Evolutionary conservation across 2,329 filamentous ascomycete genomes (phyloP), one percentile per base, ranked within the genome.

Genomic region (Fusarium avenaceum): DNA sequence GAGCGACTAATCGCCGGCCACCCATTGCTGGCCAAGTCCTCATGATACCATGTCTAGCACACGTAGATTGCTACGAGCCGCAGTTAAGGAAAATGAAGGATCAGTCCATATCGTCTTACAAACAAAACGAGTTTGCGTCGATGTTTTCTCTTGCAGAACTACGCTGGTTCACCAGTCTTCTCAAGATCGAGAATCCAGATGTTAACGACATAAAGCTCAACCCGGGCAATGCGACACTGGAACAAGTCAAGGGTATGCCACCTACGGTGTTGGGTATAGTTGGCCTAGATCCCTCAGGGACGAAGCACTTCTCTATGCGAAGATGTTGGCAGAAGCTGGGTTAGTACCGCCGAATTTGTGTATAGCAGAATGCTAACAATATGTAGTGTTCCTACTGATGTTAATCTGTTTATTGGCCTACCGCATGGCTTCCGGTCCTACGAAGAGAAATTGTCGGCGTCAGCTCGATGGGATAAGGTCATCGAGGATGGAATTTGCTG

Each of bases 31-130:
- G 58, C 0, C 57, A 62, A 10, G 28, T 62, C 0, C 28, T 62
- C 2, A 62, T 62, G 58, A 62, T 62, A 32, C 58, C 58, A 0
- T 62, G 58, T 3, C 19, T 62, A 3, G 57, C 33, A 2, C 58
- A 62, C 4, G 26, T 55, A 2, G 40, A 62, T 1, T 62, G 58
- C 7, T 62, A 62, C 15, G 33, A 46, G 7, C 57, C 57, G 1
- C 58, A 62, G 9, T 0, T 62, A 8, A 46, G 1, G 0, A 62
- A 46, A 6, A 62, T 62, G 57, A 32, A 14, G 7, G 8, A 40
- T 4, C 13, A 19, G 0, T 62, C 58, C 4, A 22, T 62, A 7
- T 62, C 58, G 11, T 62, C 58, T 13, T 62, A 62, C 2, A 46
- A 2, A 1, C 35, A 52, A 4, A 62, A 62, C 1, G 3, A 46